Conservation (phyloP, 805 yeast species). For the Wickerhamiella lipophila region DNA sequence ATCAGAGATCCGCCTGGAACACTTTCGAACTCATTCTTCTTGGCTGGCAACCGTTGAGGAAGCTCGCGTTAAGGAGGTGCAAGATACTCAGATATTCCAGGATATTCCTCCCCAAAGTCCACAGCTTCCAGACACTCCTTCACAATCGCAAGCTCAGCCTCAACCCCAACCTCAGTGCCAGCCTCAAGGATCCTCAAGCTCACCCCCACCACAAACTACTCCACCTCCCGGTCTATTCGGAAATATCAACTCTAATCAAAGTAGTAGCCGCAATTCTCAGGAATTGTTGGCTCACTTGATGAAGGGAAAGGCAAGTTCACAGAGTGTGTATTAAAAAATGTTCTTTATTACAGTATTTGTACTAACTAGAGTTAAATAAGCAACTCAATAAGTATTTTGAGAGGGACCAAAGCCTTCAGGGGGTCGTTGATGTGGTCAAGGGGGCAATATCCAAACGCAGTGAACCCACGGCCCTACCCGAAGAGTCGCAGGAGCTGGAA, state of each 20-base stretch:
- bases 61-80: conserved; percentile 1
- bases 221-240: conserved; percentile 63
- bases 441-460: background rate
- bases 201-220: conserved; percentile 4
- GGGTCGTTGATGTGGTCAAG: background rate
- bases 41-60: conserved; percentile 9
- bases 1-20: background rate
- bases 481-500: too few relatives aligned
- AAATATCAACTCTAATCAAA: conserved; percentile 8
- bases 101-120: conserved; percentile 16
- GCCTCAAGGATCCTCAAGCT: conserved; percentile 26
- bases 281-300: conserved; percentile 75
- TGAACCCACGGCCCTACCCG: too few relatives aligned
- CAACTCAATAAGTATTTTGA: conserved; percentile 10
- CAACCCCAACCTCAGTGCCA: conserved; percentile 22
- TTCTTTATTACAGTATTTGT: background rate
- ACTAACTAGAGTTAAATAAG: conserved; percentile 10
- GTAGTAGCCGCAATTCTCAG: conserved; percentile 40
- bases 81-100: background rate
- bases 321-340: conserved; percentile 22
- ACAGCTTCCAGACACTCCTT: conserved; percentile 27
- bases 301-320: conserved; percentile 38
- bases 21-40: background rate
- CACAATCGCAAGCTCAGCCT: conserved; percentile 22
- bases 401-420: conserved; percentile 1